Evolutionary conservation across 768 basidiomycete genomes (phyloP).

Genomic region (Porphyrellus cyaneotinctus): DNA sequence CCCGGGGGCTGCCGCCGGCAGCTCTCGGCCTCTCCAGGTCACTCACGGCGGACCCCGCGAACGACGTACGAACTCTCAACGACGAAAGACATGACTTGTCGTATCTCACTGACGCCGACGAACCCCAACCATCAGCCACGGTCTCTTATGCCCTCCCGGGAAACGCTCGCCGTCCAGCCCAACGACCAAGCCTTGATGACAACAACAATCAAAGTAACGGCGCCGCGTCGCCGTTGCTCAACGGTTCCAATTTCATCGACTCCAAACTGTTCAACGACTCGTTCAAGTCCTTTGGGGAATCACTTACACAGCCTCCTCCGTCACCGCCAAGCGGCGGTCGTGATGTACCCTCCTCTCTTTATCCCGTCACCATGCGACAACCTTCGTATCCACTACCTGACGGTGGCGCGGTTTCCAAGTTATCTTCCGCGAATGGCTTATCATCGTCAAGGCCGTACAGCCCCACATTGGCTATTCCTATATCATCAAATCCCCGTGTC

Average conservation of each 20-base stretch:
- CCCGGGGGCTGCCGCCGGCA: constrained; percentile 11
- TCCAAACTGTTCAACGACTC: constrained; percentile 28
- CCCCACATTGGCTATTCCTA: constrained; percentile 40
- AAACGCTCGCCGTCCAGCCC: constrained; percentile 43
- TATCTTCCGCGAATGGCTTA: constrained; percentile 51
- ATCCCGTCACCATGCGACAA: constrained; percentile 44
- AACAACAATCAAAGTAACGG: constrained; percentile 19
- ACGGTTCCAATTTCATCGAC: constrained; percentile 25
- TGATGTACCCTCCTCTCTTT: constrained; percentile 32
- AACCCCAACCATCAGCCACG: constrained; percentile 28
- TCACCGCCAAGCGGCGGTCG: constrained; percentile 20
- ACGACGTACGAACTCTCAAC: constrained; percentile 24
- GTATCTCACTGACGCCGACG: constrained; percentile 12
- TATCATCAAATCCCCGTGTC: constrained; percentile 63
- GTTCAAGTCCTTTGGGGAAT: constrained; percentile 31
- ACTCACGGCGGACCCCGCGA: constrained; percentile 13
- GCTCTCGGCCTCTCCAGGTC: constrained; percentile 13
- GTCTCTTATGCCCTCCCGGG: constrained; percentile 46
- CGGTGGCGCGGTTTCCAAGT: constrained; percentile 30
- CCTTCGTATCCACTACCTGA: constrained; percentile 41
- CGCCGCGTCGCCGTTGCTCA: constrained; percentile 19
- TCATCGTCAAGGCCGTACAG: constrained; percentile 55
- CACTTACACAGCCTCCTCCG: constrained; percentile 20
- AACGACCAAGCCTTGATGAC: constrained; percentile 53
- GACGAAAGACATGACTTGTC: constrained; percentile 21